Percentiles rank a stretch among this genome's conserved stretches.
Conservation (phyloP, 768 basidiomycete genomes). For the Megacollybia marginata region DNA sequence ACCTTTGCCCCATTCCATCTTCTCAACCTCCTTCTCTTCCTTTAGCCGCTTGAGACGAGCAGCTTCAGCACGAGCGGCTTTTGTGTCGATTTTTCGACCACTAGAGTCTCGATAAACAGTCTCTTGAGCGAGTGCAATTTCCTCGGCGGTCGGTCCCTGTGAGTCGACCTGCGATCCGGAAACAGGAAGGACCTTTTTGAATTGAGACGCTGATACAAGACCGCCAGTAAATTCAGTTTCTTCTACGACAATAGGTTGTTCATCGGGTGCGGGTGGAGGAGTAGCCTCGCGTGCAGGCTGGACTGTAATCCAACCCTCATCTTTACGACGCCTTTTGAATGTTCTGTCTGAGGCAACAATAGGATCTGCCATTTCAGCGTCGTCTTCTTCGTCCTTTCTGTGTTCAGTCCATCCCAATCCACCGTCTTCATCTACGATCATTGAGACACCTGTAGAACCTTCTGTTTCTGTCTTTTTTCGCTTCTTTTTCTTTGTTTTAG, state of each 20-base stretch:
- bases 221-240: constrained; percentile 58
- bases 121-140: constrained; percentile 64
- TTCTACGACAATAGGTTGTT: constrained; percentile 58
- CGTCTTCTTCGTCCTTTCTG: constrained; percentile 44
- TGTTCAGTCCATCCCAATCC: constrained; percentile 66
- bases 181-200: constrained; percentile 56
- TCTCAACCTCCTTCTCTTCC: constrained; percentile 81
- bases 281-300: constrained; percentile 49
- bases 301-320: constrained; percentile 62
- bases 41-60: constrained; percentile 70
- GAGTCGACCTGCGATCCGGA: constrained; percentile 25
- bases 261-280: constrained; percentile 53
- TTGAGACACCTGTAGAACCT: constrained; percentile 14
- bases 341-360: constrained; percentile 67
- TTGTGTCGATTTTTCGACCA: constrained; percentile 86
- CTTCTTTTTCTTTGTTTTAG: constrained; percentile 52
- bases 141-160: constrained; percentile 36
- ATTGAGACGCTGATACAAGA: constrained; percentile 66
- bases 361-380: constrained; percentile 51
- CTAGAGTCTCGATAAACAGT: constrained; percentile 91
- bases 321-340: constrained; percentile 67
- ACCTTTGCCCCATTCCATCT: constrained; percentile 99
- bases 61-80: constrained; percentile 78
- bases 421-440: constrained; percentile 63
- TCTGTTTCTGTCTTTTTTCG: constrained; percentile 50